Evolutionary conservation across 108 stramenopile species (phyloP), one percentile per base, ranked within the genome.

Genomic region (Pinguiococcus pyrenoidosus): DNA sequence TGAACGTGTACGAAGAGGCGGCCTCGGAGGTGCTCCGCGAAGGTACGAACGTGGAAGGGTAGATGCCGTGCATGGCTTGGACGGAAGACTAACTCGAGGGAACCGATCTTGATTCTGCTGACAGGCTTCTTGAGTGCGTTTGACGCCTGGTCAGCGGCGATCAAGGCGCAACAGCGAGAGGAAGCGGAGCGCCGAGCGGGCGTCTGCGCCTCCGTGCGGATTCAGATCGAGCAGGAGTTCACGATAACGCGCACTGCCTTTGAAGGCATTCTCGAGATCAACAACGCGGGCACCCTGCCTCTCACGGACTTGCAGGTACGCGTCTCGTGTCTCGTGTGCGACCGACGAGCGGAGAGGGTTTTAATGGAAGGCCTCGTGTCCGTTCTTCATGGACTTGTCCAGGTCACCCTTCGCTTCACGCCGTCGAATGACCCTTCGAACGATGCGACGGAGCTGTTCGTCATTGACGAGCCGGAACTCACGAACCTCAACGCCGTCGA

Each of bases 91-190:
- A n/a, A n/a, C n/a, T n/a, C n/a, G n/a, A n/a, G n/a, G n/a, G n/a
- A n/a, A n/a, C n/a, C n/a, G n/a, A n/a, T n/a, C n/a, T n/a, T n/a
- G n/a, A n/a, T n/a, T n/a, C n/a, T n/a, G n/a, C n/a, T n/a, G n/a
- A n/a, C n/a, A n/a, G n/a, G n/a, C n/a, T n/a, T n/a, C n/a, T 28
- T 50, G 28, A 29, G 29, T 52, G 20, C 40, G 61, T 6, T 54
- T 62, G 49, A 62, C 46, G 61, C 61, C 22, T 62, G 61, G 61
- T 32, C 54, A 40, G 45, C 51, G 33, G 61, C 61, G 17, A 45
- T 62, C 23, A 52, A 62, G 52, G 61, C 52, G 17, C 61, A 62
- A 36, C 61, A 62, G 33, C 29, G 42, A 16, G 61, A 62, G 40
- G 61, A 54, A 24, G 51, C 52, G 28, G 34, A 36, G 39, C 51